Conservation (phyloP, 148 eudicot species). For the Amaranthus cruentus region DNA sequence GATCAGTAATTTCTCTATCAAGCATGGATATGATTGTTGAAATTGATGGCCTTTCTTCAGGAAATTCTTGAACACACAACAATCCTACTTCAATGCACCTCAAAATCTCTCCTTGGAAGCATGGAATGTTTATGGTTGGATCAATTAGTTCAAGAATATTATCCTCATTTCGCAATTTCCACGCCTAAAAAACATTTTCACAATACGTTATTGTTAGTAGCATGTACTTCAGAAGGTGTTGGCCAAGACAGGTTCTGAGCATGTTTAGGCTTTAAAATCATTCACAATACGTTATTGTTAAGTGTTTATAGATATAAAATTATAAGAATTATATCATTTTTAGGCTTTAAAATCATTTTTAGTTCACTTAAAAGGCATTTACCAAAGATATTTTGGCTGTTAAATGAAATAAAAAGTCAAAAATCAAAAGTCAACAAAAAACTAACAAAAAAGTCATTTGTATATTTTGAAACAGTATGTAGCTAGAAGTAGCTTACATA, state of each 20-base stretch:
- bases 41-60: conserved; percentile 4
- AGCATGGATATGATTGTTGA: conserved; percentile 5
- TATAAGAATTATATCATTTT: background rate
- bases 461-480: too few relatives aligned
- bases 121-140: background rate
- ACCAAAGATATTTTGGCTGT: too few relatives aligned
- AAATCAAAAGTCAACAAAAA: too few relatives aligned
- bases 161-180: conserved; percentile 12
- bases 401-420: too few relatives aligned
- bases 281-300: background rate
- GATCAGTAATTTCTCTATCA: conserved; percentile 5
- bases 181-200: conserved; percentile 5
- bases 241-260: too few relatives aligned
- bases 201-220: background rate
- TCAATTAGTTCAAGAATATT: conserved; percentile 2
- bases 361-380: too few relatives aligned
- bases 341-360: too few relatives aligned
- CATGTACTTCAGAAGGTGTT: too few relatives aligned
- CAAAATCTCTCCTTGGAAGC: background rate
- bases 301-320: background rate
- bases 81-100: conserved; percentile 8
- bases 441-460: too few relatives aligned
- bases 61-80: conserved; percentile 13
- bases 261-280: background rate
- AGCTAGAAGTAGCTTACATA: conserved; percentile 9